Evolutionary conservation across 139 green algal genomes (phyloP), one percentile per base, ranked within the genome.

Genomic region (Chlamydomonas schloesseri): DNA sequence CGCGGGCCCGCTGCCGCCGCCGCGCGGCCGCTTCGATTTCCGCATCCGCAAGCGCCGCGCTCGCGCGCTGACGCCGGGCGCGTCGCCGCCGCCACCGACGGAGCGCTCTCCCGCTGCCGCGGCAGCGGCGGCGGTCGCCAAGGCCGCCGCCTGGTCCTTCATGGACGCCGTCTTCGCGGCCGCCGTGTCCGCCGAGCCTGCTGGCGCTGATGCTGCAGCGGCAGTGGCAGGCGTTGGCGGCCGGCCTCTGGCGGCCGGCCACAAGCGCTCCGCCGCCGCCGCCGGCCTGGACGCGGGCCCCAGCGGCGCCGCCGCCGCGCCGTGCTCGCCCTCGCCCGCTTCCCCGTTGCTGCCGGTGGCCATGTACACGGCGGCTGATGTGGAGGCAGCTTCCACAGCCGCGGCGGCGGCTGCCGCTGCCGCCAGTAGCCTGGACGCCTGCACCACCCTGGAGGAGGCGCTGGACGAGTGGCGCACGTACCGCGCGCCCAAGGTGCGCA

Each of bases 11-110:
- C 36, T 47, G 6, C 60, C 60, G 37, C 60, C 76, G 76, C 76
- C 34, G 14, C 60, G 76, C 42, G 28, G 60, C 5, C 76, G 76
- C 26, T 83, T 83, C 37, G 76, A 83, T 26, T 83, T 83, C 76
- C 37, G 34, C 18, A 8, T 65, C 9, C 46, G 29, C 15, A 26
- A 50, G 29, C 31, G 71, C 24, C 37, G 71, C 37, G 24, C 71
- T 13, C 71, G 71, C 2, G 23, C 71, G 2, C 11, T 26, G 20
- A 76, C 71, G 71, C 71, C 71, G 18, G 71, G 67, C 1, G 31
- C 67, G 1, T n/a, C 24, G 1, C 26, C 31, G 24, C 37, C 36
- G 31, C 68, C 68, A 3, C 33, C 33, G 4, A 23, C 33, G 60
- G 60, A 46, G 67, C 67, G 67, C 31, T 42, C 42, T 5, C 42